Percentiles rank a stretch among this genome's conserved stretches.
Conservation (phyloP, 345 rosid species). For the Abelmoschus esculentus region DNA sequence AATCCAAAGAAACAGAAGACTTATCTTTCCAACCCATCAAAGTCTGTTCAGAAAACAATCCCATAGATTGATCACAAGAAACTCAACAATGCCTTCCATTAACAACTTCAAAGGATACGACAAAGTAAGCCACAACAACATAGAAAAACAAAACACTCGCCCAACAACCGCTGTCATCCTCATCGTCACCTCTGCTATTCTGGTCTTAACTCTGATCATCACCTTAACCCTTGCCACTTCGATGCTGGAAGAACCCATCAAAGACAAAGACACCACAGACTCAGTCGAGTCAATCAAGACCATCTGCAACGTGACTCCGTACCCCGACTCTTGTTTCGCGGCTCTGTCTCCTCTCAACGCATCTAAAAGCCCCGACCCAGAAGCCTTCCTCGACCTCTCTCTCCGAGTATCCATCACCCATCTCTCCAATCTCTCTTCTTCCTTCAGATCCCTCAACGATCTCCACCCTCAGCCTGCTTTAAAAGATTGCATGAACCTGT, state of each 20-base stretch:
- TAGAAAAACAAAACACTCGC: slow-evolving; percentile 31
- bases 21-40: not conserved
- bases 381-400: slow-evolving; percentile 50
- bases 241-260: slow-evolving; percentile 20
- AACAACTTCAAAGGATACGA: slow-evolving; percentile 59
- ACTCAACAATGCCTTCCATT: slow-evolving; percentile 42
- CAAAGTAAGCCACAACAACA: slow-evolving; percentile 30
- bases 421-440: slow-evolving; percentile 26
- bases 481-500: slow-evolving; percentile 41
- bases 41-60: not conserved
- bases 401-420: slow-evolving; percentile 28
- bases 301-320: slow-evolving; percentile 52
- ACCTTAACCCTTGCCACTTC: slow-evolving; percentile 17
- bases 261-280: not conserved
- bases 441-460: slow-evolving; percentile 29
- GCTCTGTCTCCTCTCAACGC: slow-evolving; percentile 40
- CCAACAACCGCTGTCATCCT: slow-evolving; percentile 26
- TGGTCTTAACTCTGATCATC: slow-evolving; percentile 36
- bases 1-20: not conserved
- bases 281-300: slow-evolving; percentile 34
- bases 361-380: slow-evolving; percentile 39
- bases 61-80: not conserved
- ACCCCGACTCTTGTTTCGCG: slow-evolving; percentile 56
- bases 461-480: slow-evolving; percentile 41
- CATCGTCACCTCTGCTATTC: slow-evolving; percentile 21